These are phyloP conservation scores for Trypanosoma vivax DNA, from an alignment of 208 protist genomes.

Conservation along the genomic window DNA sequence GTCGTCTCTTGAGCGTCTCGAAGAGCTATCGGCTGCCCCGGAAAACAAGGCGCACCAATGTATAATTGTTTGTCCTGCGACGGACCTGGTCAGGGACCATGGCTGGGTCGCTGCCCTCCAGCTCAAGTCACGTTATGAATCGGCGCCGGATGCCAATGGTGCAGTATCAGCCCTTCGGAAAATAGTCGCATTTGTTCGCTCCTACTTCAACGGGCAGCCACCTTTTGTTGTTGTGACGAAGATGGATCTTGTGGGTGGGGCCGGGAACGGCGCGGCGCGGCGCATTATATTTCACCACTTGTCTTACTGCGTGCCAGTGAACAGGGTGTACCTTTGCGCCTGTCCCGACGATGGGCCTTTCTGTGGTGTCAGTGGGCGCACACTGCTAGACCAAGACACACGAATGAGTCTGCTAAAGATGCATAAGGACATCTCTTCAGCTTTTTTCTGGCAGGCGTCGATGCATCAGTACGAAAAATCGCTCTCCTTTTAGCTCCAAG, in stretches of 20 bases:
- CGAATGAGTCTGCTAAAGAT: slow-evolving; percentile 45
- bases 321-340: slow-evolving; percentile 67
- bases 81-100: slow-evolving; percentile 60
- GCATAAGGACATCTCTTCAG: slow-evolving; percentile 60
- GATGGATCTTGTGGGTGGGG: slow-evolving; percentile 78
- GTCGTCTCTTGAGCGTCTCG: slow-evolving; percentile 24
- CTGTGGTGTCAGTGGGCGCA: slow-evolving; percentile 17
- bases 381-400: slow-evolving; percentile 42
- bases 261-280: slow-evolving; percentile 28
- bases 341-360: slow-evolving; percentile 37
- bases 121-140: slow-evolving; percentile 36
- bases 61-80: slow-evolving; percentile 66
- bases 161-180: slow-evolving; percentile 44
- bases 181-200: slow-evolving; percentile 37
- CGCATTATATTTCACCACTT: slow-evolving; percentile 35
- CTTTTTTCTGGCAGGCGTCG: slow-evolving; percentile 46
- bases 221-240: slow-evolving; percentile 73
- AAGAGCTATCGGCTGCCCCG: slow-evolving; percentile 29
- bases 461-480: slow-evolving; percentile 6
- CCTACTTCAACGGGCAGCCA: slow-evolving; percentile 45
- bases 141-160: slow-evolving; percentile 32
- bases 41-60: slow-evolving; percentile 64
- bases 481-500: background rate
- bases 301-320: slow-evolving; percentile 56
- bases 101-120: slow-evolving; percentile 57